Percentiles rank a stretch among this genome's conserved stretches.
Evolutionary conservation across 2,329 filamentous ascomycete species (phyloP).

Genomic region (Fusarium nanum): DNA sequence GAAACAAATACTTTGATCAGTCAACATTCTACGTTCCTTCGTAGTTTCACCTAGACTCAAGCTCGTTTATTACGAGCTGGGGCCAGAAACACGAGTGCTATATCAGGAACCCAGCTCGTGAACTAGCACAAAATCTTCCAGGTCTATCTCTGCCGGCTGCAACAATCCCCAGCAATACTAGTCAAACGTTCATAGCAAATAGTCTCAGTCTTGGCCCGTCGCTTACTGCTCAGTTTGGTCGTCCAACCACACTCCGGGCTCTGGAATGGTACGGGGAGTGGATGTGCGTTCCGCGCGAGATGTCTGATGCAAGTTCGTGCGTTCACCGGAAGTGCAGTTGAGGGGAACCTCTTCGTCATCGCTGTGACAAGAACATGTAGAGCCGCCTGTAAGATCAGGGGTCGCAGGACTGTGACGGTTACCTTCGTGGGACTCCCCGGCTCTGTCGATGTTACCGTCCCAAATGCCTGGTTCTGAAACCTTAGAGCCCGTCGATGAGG

Average conservation of each 20-base stretch:
- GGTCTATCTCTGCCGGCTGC: slow-evolving; percentile 15
- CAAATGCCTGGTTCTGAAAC: neutral
- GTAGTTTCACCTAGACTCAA: slow-evolving; percentile 34
- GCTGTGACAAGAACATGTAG: slow-evolving; percentile 7
- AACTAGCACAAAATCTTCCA: neutral
- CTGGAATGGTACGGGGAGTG: slow-evolving; percentile 1
- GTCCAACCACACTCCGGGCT: slow-evolving; percentile 25
- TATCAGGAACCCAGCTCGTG: slow-evolving; percentile 16
- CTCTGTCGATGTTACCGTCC: neutral
- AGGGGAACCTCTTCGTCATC: neutral
- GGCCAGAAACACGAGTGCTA: slow-evolving; percentile 22
- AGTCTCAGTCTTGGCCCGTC: slow-evolving; percentile 1
- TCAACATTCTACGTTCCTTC: slow-evolving; percentile 37
- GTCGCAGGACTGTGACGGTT: neutral
- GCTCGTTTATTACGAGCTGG: slow-evolving; percentile 22
- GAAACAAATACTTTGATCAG: slow-evolving; percentile 23
- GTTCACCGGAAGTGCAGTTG: neutral
- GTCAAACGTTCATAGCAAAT: slow-evolving; percentile 16
- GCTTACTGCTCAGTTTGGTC: slow-evolving; percentile 1
- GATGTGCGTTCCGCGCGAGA: neutral
- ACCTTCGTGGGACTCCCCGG: neutral
- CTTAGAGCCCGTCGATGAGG: neutral
- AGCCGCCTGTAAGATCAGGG: slow-evolving; percentile 22
- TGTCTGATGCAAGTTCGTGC: slow-evolving; percentile 1
- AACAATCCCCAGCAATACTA: slow-evolving; percentile 18